Evolutionary conservation across 495 filamentous ascomycete species (phyloP), one percentile per base, ranked within the genome.

Genomic region (Aspergillus biplanus): DNA sequence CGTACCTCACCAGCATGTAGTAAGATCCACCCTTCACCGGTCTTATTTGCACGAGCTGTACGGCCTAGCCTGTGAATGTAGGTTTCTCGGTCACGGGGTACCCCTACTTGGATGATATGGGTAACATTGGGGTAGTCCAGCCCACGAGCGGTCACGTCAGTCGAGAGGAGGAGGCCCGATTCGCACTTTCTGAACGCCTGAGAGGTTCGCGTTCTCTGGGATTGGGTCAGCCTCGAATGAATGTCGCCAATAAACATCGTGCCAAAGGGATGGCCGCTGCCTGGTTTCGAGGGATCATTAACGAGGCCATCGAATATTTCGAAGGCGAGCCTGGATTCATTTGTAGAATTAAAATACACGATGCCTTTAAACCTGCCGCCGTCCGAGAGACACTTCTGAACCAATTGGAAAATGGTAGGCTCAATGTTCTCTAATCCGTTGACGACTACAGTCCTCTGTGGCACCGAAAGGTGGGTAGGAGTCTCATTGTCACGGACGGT

Each of bases 111-210:
- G 57, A 92, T 82, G 65, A 92, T 87, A 61, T 90, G 87, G 42
- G 86, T 89, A 37, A 91, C 89, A 52, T 84, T 83, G 2, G 88
- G 89, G 71, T 91, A 91, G 71, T 92, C 89, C 87, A 92, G 89
- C 68, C 95, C 95, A 71, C 95, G 88, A 13, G 95, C 92, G 1
- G 94, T 95, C 32, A 99, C 94, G 74, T 99, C 95, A 5, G 92
- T 93, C 1, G 93, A 93, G 73, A 98, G 85, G 32, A 99, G 83
- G 58, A 99, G 89, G 33, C 80, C 93, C 32, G 84, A 83, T 15
- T 77, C 59, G 9, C 85, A 77, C 5, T 61, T 68, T 21, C 88
- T 85, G 85, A 99, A 99, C n/a, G 34, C 59, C 0, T 92, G 82
- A 0, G 95, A 84, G n/a, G 82, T 84, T 8, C 67, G 66, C 1